Conservation (phyloP, 148 eudicot species). For the Fagopyrum homotropicum region DNA sequence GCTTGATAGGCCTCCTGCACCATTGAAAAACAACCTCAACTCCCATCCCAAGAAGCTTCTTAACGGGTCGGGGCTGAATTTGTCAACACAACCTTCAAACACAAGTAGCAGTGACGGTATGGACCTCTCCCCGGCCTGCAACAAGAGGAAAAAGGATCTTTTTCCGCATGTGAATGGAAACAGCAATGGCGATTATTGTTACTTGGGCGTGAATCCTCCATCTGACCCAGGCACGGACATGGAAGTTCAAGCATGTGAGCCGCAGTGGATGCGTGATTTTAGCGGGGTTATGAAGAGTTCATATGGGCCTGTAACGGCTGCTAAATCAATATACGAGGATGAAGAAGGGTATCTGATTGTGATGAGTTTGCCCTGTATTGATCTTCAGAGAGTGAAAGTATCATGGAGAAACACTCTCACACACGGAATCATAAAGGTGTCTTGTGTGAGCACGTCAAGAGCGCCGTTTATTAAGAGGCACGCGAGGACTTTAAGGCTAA, state of each 20-base stretch:
- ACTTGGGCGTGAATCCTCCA: constrained; percentile 11
- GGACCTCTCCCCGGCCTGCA: constrained; percentile 35
- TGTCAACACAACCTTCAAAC: constrained; percentile 49
- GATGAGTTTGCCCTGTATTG: constrained; percentile 55
- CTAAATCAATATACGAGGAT: constrained; percentile 72
- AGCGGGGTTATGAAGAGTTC: constrained; percentile 68
- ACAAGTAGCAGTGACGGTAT: constrained; percentile 34
- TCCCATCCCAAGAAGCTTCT: constrained; percentile 35
- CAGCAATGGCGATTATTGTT: constrained; percentile 43
- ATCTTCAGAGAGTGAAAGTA: constrained; percentile 63
- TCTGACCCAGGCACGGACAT: constrained; percentile 22
- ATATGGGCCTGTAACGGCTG: constrained; percentile 67
- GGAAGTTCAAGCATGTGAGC: constrained; percentile 37
- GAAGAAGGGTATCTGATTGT: constrained; percentile 60
- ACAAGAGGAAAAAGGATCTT: constrained; percentile 53
- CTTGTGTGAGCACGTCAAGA: constrained; percentile 58
- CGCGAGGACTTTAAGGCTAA: constrained; percentile 54
- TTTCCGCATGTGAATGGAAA: constrained; percentile 19
- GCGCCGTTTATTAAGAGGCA: constrained; percentile 50
- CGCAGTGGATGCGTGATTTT: constrained; percentile 53
- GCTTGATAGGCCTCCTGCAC: constrained; percentile 50
- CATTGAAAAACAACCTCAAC: constrained; percentile 27
- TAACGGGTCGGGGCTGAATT: constrained; percentile 59
- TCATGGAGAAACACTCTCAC: constrained; percentile 67
- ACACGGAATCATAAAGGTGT: constrained; percentile 63